These are phyloP conservation scores for Coleophoma crateriformis DNA, from an alignment of 2,329 filamentous ascomycete species.

Conservation along the genomic window DNA sequence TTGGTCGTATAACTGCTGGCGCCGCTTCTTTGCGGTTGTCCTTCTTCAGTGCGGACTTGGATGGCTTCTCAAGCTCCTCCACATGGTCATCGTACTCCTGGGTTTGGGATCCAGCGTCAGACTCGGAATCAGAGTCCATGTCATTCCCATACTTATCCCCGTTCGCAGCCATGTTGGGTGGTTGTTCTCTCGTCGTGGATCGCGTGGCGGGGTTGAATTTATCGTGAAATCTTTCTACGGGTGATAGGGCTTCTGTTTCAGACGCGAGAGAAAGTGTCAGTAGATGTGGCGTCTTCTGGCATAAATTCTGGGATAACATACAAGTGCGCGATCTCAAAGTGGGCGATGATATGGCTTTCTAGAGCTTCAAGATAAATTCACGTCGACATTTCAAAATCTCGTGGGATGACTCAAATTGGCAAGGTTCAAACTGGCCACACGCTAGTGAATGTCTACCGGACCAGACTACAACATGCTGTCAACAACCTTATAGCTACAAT, in stretches of 20 bases:
- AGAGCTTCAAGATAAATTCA: not conserved
- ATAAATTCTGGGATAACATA: too few species aligned
- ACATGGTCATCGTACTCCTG: constrained; percentile 51
- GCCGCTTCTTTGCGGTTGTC: constrained; percentile 48
- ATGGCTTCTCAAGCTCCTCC: constrained; percentile 57
- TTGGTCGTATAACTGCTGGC: constrained; percentile 54
- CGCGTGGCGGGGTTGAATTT: constrained; percentile 1
- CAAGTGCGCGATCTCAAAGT: too few species aligned
- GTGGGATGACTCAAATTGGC: not conserved
- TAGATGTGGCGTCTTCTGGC: too few species aligned
- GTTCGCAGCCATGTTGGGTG: constrained; percentile 29
- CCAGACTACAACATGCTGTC: too few species aligned
- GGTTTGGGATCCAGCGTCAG: constrained; percentile 48
- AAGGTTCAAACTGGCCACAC: not conserved
- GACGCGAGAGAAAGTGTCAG: not conserved
- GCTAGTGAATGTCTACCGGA: not conserved
- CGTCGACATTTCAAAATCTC: not conserved
- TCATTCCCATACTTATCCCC: constrained; percentile 66
- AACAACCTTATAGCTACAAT: too few species aligned
- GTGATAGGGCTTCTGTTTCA: not conserved
- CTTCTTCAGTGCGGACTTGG: constrained; percentile 88
- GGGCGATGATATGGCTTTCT: too few species aligned
- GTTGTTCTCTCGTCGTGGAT: constrained; percentile 5
- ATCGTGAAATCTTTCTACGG: not conserved
- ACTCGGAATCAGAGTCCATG: constrained; percentile 66